A percentile compares a stretch with the other conserved stretches of the same genome.
These are phyloP conservation scores for Acacia melanoxylon DNA, from an alignment of 306 rosid genomes.

Conservation along the genomic window DNA sequence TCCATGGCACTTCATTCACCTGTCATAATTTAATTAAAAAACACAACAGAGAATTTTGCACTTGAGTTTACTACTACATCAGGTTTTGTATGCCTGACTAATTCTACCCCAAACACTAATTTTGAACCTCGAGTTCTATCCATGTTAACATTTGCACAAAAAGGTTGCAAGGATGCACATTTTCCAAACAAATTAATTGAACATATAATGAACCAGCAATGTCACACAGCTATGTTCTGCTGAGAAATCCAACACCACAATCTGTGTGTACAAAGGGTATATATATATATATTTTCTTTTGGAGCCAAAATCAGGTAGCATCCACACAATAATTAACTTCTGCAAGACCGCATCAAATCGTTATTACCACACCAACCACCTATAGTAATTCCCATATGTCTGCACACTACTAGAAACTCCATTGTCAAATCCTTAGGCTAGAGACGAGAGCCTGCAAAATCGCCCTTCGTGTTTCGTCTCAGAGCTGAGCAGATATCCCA, in stretches of 20 bases:
- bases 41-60: not conserved
- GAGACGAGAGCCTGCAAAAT: constrained; percentile 1
- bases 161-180: not conserved
- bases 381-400: constrained; percentile 19
- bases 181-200: constrained; percentile 27
- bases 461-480: constrained; percentile 25
- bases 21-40: not conserved
- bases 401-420: constrained; percentile 33
- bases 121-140: not conserved
- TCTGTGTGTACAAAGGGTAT: constrained; percentile 40
- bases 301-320: constrained; percentile 34
- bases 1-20: not conserved
- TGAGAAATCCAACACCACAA: constrained; percentile 40
- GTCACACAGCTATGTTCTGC: constrained; percentile 31
- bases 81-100: not conserved
- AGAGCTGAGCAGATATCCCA: constrained; percentile 26
- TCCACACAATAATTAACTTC: constrained; percentile 42
- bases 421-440: constrained; percentile 22
- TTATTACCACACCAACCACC: constrained; percentile 36
- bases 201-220: constrained; percentile 24
- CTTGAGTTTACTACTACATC: not conserved
- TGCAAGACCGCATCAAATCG: constrained; percentile 35
- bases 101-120: not conserved
- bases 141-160: not conserved
- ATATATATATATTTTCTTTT: constrained; percentile 19